Evolutionary conservation across 192 early-diverging fungal genomes (phyloP), one percentile per base, ranked within the genome.

Genomic region (Mortierella alpina): DNA sequence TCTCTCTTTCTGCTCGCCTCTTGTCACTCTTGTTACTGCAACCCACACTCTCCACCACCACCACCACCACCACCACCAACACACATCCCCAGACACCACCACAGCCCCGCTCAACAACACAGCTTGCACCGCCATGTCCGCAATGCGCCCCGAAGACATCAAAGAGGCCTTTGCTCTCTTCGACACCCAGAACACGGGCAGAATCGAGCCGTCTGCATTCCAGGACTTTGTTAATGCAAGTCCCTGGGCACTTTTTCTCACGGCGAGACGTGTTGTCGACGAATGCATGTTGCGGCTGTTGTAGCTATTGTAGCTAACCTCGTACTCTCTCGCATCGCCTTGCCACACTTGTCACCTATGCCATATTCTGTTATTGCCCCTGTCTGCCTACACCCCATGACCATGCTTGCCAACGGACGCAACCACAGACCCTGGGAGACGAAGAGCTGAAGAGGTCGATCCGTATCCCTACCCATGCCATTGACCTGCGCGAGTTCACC

Each of bases 121-220:
- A 51, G 13, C 17, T 17, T 51, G 10, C 10, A 5, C 20, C 14
- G 20, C 63, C 51, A 66, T 54, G 52, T 22, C 63, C 17, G 2
- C 11, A 18, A 58, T 73, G 71, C 51, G 54, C 40, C 45, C 71
- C 44, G 62, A 73, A 51, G 71, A 73, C 61, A 77, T 70, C 49
- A 77, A 77, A 18, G 74, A 77, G 41, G 67, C 74, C 13, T 77
- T 77, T 52, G 61, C 58, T 15, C 61, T 77, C 55, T 77, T 77
- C 55, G 74, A 77, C 55, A 61, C 67, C 40, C 66, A 69, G 49
- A 60, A 60, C 56, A 73, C 72, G 5, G 74, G 74, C 18, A 63
- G 51, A 41, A 77, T 77, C 62, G 66, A 77, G 61, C 74, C 74
- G 7, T 52, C 68, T 53, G 67, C 68, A 23, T 70, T 77, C 56